phyloP scores from a whole-genome alignment of 1,139 yeast species.

The Pneumocystis wakefieldiae region DNA sequence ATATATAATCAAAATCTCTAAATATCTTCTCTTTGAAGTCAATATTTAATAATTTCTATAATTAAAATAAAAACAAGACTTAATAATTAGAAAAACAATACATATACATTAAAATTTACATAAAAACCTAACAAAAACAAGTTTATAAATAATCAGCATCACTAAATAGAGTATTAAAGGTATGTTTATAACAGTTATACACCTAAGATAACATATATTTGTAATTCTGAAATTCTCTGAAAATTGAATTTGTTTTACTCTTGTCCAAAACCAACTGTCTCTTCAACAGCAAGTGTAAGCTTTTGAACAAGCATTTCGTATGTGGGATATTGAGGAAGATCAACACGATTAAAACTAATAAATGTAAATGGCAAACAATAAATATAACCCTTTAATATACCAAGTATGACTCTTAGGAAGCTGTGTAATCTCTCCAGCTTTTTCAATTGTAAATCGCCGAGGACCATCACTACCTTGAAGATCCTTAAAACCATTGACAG shows the following conservation, averaged over 20 bases:
- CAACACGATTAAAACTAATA: constrained; percentile 88
- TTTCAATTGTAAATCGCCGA: constrained; percentile 92
- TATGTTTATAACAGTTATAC: background rate
- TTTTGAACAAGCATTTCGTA: constrained; percentile 66
- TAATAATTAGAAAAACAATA: background rate
- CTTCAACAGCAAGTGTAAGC: constrained; percentile 76
- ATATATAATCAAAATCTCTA: too few relatives aligned
- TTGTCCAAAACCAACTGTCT: constrained; percentile 92
- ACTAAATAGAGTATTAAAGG: background rate
- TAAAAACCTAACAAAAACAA: background rate
- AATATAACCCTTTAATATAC: background rate
- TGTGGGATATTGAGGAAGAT: constrained; percentile 68
- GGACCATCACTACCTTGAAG: constrained; percentile 98
- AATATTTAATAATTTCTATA: background rate
- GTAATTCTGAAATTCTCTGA: background rate
- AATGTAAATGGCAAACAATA: constrained; percentile 32
- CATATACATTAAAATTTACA: background rate
- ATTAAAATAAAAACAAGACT: background rate
- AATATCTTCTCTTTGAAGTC: too few relatives aligned
- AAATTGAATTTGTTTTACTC: constrained; percentile 34
- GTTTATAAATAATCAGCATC: background rate
- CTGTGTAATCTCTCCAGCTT: constrained; percentile 87
- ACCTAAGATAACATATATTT: background rate
- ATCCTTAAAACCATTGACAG: constrained; percentile 96
- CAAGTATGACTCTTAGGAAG: constrained; percentile 49